Evolutionary conservation across 2,329 filamentous ascomycete genomes (phyloP).

Genomic region (Cladophialophora immunda): DNA sequence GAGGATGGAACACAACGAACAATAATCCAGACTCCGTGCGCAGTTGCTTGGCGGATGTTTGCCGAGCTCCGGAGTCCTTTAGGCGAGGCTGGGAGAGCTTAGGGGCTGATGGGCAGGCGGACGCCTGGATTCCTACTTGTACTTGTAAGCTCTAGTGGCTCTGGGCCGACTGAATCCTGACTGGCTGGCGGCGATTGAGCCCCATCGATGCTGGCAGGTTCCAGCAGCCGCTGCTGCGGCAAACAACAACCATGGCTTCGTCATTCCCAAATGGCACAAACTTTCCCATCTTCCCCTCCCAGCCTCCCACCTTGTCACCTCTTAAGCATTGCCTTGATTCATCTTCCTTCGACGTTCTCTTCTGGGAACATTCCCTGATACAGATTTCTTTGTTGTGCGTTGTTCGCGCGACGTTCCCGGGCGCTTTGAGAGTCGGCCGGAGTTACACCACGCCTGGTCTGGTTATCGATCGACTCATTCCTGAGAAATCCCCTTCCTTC

Average conservation of each 20-base stretch:
- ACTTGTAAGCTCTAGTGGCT: neutral
- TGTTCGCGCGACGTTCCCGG: conserved; percentile 8
- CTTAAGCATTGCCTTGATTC: conserved; percentile 6
- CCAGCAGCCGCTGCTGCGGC: conserved; percentile 6
- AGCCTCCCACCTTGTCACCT: neutral
- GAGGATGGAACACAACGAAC: neutral
- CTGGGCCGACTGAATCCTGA: neutral
- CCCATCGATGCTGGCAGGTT: neutral
- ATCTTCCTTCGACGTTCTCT: conserved; percentile 2
- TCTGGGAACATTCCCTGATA: conserved; percentile 2
- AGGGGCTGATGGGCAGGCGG: neutral
- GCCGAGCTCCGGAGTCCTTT: conserved; percentile 2
- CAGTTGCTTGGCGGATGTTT: neutral
- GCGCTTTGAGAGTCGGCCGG: conserved; percentile 18
- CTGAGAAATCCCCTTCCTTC: conserved; percentile 9
- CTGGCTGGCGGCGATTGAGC: neutral
- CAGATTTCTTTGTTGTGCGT: conserved; percentile 17
- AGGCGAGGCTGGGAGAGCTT: neutral
- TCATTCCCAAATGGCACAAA: conserved; percentile 8
- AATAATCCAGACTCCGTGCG: neutral
- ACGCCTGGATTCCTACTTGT: neutral
- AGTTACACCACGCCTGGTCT: neutral
- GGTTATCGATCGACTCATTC: neutral
- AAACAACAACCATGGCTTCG: conserved; percentile 7
- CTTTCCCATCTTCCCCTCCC: neutral